Conservation (phyloP, 495 filamentous ascomycete species). For the Chaetomidium leptoderma region DNA sequence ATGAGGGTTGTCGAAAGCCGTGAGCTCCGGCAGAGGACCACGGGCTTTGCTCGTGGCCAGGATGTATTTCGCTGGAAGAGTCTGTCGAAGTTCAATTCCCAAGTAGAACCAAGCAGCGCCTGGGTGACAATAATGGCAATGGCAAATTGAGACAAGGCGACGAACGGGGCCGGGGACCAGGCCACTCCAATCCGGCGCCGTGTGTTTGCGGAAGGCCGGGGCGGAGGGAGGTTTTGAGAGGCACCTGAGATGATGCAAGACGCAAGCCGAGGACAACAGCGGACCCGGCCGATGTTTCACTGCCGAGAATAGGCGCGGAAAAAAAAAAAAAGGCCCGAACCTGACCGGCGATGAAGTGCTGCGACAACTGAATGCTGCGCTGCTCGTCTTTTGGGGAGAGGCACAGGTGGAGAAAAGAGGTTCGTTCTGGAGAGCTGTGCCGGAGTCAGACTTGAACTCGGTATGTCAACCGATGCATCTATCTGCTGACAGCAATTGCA, state of each 20-base stretch:
- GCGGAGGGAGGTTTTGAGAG: neutral
- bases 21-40: neutral
- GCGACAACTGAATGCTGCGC: neutral
- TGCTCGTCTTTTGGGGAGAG: neutral
- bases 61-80: too few relatives aligned
- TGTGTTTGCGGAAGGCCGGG: slow-evolving; percentile 1
- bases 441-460: neutral
- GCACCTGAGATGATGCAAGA: neutral
- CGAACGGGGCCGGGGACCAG: neutral
- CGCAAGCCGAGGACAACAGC: neutral
- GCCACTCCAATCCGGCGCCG: slow-evolving; percentile 14
- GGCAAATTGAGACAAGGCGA: neutral
- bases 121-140: too few relatives aligned
- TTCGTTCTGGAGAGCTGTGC: neutral
- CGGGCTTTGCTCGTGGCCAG: neutral
- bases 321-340: neutral
- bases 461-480: neutral
- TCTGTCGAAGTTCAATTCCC: neutral
- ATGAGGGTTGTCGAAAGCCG: neutral
- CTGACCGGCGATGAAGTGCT: neutral
- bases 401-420: slow-evolving; percentile 12
- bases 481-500: neutral
- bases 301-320: neutral
- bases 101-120: neutral
- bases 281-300: slow-evolving; percentile 6